phyloP scores from a whole-genome alignment of 2,329 filamentous ascomycete species.

The Monilinia laxa region DNA sequence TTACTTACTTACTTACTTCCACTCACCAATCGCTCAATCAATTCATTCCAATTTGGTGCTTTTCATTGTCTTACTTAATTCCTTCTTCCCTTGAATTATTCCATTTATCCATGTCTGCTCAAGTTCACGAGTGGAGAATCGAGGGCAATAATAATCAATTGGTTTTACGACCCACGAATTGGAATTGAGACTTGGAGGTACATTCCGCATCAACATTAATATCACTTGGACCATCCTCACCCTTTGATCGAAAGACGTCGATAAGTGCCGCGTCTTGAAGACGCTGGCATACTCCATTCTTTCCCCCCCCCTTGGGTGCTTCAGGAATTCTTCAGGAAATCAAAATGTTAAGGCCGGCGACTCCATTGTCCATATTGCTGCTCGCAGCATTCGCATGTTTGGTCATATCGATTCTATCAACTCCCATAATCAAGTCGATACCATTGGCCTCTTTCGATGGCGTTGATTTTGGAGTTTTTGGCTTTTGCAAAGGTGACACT shows the following conservation, averaged over 20 bases:
- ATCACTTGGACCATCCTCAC: conserved; percentile 5
- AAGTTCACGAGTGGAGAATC: conserved; percentile 1
- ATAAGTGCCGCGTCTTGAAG: conserved; percentile 47
- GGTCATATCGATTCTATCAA: conserved; percentile 84
- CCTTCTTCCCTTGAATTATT: neutral
- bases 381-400: conserved; percentile 82
- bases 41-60: neutral
- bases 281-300: conserved; percentile 42
- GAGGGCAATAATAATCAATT: neutral
- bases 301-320: conserved; percentile 26
- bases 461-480: conserved; percentile 88
- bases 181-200: conserved; percentile 1
- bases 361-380: conserved; percentile 83
- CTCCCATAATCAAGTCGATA: conserved; percentile 82
- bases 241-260: conserved; percentile 21
- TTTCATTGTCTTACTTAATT: neutral
- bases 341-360: conserved; percentile 78
- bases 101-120: conserved; percentile 9
- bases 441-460: conserved; percentile 76
- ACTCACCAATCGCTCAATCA: neutral
- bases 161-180: neutral
- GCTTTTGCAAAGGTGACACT: conserved; percentile 66
- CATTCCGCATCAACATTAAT: conserved; percentile 12
- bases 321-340: conserved; percentile 26
- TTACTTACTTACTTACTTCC: too few species aligned